Conservation (phyloP, 192 early-diverging fungal genomes). For the Gigaspora rosea region DNA sequence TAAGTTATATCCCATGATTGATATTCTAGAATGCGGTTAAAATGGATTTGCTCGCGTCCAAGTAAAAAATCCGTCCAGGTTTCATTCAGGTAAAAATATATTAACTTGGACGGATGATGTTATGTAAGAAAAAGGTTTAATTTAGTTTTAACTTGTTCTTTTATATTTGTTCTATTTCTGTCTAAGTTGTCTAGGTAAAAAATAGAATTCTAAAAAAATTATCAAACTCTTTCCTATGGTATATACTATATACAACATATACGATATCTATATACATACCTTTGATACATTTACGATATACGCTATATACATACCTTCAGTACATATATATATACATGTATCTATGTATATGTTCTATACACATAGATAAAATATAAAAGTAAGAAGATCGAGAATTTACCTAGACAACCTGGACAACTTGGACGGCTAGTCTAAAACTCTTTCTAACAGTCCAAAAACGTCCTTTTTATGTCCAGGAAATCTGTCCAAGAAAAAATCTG, state of each 20-base stretch:
- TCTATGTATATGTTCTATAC: slow-evolving; percentile 16
- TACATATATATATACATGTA: slow-evolving; percentile 3
- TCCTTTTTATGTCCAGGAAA: slow-evolving; percentile 20
- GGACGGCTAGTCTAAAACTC: slow-evolving; percentile 29
- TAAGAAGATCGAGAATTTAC: slow-evolving; percentile 27
- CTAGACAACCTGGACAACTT: slow-evolving; percentile 32
- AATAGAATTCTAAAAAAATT: slow-evolving; percentile 29
- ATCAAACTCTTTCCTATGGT: slow-evolving; percentile 29
- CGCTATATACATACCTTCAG: slow-evolving; percentile 1
- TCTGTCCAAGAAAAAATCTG: slow-evolving; percentile 23
- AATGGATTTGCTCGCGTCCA: slow-evolving; percentile 27
- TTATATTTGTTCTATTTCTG: slow-evolving; percentile 28
- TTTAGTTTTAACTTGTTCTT: slow-evolving; percentile 33
- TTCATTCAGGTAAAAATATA: slow-evolving; percentile 19
- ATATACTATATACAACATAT: slow-evolving; percentile 31
- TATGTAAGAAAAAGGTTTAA: slow-evolving; percentile 28
- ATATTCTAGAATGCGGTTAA: slow-evolving; percentile 29
- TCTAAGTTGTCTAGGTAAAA: slow-evolving; percentile 30
- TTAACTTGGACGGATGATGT: slow-evolving; percentile 21
- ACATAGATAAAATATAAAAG: slow-evolving; percentile 19
- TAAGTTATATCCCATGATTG: too few relatives aligned
- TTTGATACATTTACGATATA: too few relatives aligned
- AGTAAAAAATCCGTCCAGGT: slow-evolving; percentile 27
- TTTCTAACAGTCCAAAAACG: slow-evolving; percentile 7
- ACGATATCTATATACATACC: too few relatives aligned